phyloP scores from a whole-genome alignment of 495 filamentous ascomycete species.

The Neurospora tetraspora region DNA sequence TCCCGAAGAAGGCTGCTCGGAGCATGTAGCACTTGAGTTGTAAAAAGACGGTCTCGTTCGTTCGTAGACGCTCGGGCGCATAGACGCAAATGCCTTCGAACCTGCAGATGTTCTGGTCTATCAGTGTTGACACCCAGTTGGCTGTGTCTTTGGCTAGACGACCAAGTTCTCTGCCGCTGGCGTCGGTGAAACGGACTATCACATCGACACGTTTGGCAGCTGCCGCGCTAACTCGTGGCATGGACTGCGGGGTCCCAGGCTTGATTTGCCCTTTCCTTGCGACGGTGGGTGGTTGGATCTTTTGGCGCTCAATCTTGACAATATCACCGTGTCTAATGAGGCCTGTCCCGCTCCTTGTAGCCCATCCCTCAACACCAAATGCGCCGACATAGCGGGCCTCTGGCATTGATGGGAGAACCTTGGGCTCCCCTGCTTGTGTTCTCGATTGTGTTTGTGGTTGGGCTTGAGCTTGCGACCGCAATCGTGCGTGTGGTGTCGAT shows the following conservation, averaged over 20 bases:
- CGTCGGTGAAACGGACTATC: constrained; percentile 87
- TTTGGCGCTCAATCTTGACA: constrained; percentile 80
- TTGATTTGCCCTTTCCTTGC: constrained; percentile 38
- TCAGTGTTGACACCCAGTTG: constrained; percentile 85
- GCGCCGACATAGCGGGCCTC: constrained; percentile 73
- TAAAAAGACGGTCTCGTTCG: constrained; percentile 87
- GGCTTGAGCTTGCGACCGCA: background rate
- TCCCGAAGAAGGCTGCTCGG: constrained; percentile 57
- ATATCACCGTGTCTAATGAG: constrained; percentile 67
- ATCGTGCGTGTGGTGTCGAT: constrained; percentile 2
- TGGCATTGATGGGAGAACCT: constrained; percentile 34
- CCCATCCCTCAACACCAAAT: constrained; percentile 87
- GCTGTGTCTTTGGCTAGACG: constrained; percentile 82
- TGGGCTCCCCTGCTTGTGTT: background rate
- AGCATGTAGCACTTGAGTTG: constrained; percentile 76
- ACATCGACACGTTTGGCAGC: constrained; percentile 59
- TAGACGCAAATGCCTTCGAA: constrained; percentile 89
- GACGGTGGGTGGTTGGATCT: constrained; percentile 51
- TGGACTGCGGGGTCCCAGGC: constrained; percentile 15
- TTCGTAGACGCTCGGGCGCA: constrained; percentile 70
- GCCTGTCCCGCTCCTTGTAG: constrained; percentile 70
- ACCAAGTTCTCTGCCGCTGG: constrained; percentile 71
- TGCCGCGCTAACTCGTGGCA: constrained; percentile 29
- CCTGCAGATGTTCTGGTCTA: constrained; percentile 82
- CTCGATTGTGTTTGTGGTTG: background rate